Conservation (phyloP, 208 protist genomes). For the Trypanosoma grayi region DNA sequence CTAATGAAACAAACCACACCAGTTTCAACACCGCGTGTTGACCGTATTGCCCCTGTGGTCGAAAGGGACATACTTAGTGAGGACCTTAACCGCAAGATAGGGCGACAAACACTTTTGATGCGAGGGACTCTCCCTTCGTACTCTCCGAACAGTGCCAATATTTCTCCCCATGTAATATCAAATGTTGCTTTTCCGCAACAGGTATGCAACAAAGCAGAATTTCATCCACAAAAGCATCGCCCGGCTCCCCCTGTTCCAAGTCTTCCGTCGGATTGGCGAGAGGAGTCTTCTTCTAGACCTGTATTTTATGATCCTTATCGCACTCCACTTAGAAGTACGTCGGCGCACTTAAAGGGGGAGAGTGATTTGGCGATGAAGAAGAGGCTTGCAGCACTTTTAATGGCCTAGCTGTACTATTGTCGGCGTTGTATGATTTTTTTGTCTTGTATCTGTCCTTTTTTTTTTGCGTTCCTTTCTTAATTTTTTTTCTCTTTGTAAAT, state of each 20-base stretch:
- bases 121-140: conserved; percentile 13
- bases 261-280: background rate
- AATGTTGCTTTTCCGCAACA: background rate
- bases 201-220: background rate
- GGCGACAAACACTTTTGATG: conserved; percentile 17
- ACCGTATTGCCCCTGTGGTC: background rate
- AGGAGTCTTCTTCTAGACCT: background rate
- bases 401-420: conserved; percentile 3
- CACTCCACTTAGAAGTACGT: conserved; percentile 8
- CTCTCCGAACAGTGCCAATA: conserved; percentile 4
- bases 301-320: conserved; percentile 1
- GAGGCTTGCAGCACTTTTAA: conserved; percentile 15
- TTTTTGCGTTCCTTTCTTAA: no score
- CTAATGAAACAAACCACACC: background rate
- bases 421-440: background rate
- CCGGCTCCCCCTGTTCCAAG: conserved; percentile 1
- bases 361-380: conserved; percentile 24
- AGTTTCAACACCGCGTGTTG: background rate
- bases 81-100: conserved; percentile 18
- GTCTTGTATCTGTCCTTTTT: background rate
- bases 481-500: background rate
- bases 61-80: conserved; percentile 12
- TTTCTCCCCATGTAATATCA: background rate
- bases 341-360: conserved; percentile 3
- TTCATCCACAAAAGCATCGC: background rate